phyloP scores from a whole-genome alignment of 495 filamentous ascomycete species.

The Evernia prunastri region DNA sequence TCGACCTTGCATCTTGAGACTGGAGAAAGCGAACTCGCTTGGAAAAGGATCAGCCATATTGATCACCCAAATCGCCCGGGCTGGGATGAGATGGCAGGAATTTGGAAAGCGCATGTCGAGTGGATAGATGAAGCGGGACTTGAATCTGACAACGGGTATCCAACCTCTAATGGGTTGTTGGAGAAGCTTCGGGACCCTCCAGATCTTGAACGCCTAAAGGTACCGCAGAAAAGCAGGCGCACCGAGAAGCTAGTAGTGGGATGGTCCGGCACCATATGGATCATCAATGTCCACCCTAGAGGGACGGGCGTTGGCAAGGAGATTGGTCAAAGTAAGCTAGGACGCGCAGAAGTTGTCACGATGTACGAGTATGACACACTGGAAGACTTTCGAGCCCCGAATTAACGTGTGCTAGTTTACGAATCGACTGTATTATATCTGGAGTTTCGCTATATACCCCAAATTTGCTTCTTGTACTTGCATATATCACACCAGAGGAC shows the following conservation, averaged over 20 bases:
- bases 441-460: constrained; percentile 96
- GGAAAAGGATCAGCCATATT: constrained; percentile 93
- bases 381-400: neutral
- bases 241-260: constrained; percentile 83
- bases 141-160: constrained; percentile 52
- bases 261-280: constrained; percentile 94
- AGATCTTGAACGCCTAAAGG: constrained; percentile 26
- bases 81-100: constrained; percentile 90
- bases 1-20: constrained; percentile 75
- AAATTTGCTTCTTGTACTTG: constrained; percentile 80
- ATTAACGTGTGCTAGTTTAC: constrained; percentile 51
- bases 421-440: constrained; percentile 93
- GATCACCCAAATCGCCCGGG: constrained; percentile 69
- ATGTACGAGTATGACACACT: constrained; percentile 55
- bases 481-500: constrained; percentile 70
- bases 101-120: constrained; percentile 86
- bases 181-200: constrained; percentile 33
- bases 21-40: constrained; percentile 71
- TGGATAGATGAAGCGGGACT: constrained; percentile 83
- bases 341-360: constrained; percentile 80
- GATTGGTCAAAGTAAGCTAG: constrained; percentile 63
- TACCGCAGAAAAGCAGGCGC: constrained; percentile 27
- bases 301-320: constrained; percentile 59
- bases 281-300: constrained; percentile 85
- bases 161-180: constrained; percentile 30